Percentiles rank a stretch among this genome's conserved stretches.
Evolutionary conservation across 208 protist genomes (phyloP).

Genomic region (Crithidia fasciculata): DNA sequence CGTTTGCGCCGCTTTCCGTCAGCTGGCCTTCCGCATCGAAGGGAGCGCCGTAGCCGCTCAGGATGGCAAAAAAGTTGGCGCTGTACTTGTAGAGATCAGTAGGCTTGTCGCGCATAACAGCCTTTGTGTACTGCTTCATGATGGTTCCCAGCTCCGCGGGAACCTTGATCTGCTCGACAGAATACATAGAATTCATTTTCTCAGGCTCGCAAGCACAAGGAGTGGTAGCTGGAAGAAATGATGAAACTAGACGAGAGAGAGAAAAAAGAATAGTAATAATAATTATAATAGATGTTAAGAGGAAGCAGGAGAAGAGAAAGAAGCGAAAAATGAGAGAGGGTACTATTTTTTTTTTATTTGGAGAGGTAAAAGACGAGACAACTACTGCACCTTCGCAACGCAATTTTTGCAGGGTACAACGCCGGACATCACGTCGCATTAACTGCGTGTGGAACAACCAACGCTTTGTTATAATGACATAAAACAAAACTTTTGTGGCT

Average conservation of each 20-base stretch:
- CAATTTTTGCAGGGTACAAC: no score
- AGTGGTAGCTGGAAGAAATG: neutral
- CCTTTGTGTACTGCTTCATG: slow-evolving; percentile 94
- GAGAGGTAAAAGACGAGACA: neutral
- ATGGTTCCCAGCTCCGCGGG: slow-evolving; percentile 90
- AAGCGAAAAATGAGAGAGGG: no score
- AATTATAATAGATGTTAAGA: neutral
- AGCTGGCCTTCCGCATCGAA: slow-evolving; percentile 85
- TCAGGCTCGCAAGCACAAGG: neutral
- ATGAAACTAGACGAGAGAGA: neutral
- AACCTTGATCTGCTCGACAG: slow-evolving; percentile 89
- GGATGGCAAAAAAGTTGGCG: slow-evolving; percentile 92
- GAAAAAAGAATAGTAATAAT: neutral
- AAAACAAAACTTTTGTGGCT: no score
- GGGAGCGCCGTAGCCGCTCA: slow-evolving; percentile 67
- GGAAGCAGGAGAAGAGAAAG: no score
- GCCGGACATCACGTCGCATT: no score
- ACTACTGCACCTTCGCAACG: neutral
- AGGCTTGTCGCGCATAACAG: slow-evolving; percentile 83
- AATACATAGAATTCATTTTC: slow-evolving; percentile 90
- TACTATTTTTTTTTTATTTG: neutral
- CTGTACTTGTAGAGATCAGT: slow-evolving; percentile 92
- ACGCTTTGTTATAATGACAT: no score
- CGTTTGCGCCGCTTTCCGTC: slow-evolving; percentile 36
- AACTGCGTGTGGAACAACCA: no score